Evolutionary conservation across 768 basidiomycete species (phyloP).

Genomic region (Hortiboletus flavorubellus): DNA sequence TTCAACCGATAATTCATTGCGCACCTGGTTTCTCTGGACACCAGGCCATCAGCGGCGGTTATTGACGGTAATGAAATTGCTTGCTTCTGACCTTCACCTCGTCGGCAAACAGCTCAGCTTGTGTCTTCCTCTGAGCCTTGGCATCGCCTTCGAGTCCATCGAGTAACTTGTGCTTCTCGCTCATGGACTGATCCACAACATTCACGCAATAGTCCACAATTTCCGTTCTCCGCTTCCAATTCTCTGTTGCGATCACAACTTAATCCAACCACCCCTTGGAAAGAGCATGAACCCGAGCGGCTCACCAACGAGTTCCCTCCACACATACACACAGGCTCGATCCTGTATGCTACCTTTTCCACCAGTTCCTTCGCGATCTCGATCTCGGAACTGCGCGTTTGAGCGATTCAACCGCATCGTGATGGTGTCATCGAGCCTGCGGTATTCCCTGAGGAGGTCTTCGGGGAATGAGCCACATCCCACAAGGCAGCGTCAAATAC

Average conservation of each 20-base stretch:
- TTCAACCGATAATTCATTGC: constrained; percentile 71
- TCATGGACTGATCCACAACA: constrained; percentile 62
- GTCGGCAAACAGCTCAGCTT: constrained; percentile 58
- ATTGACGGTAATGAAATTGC: constrained; percentile 28
- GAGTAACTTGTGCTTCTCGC: constrained; percentile 49
- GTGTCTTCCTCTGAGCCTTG: constrained; percentile 44
- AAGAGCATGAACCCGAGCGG: constrained; percentile 16
- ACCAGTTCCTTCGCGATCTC: constrained; percentile 49
- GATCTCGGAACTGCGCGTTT: constrained; percentile 70
- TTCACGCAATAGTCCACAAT: constrained; percentile 74
- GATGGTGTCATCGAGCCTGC: constrained; percentile 75
- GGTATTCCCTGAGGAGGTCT: constrained; percentile 83
- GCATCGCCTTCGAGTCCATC: constrained; percentile 44
- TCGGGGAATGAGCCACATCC: constrained; percentile 18
- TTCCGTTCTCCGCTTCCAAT: constrained; percentile 72
- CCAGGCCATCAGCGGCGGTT: constrained; percentile 26
- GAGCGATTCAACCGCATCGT: constrained; percentile 80
- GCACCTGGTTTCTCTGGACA: constrained; percentile 65
- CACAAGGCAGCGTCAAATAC: constrained; percentile 4
- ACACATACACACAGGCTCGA: constrained; percentile 70
- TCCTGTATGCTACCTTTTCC: constrained; percentile 59
- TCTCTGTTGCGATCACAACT: constrained; percentile 36
- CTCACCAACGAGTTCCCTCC: constrained; percentile 78
- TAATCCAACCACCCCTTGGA: constrained; percentile 16
- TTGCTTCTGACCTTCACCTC: constrained; percentile 61